Evolutionary conservation across 169 alveolate genomes (phyloP), one percentile per base, ranked within the genome.

Genomic region (Babesia bigemina): DNA sequence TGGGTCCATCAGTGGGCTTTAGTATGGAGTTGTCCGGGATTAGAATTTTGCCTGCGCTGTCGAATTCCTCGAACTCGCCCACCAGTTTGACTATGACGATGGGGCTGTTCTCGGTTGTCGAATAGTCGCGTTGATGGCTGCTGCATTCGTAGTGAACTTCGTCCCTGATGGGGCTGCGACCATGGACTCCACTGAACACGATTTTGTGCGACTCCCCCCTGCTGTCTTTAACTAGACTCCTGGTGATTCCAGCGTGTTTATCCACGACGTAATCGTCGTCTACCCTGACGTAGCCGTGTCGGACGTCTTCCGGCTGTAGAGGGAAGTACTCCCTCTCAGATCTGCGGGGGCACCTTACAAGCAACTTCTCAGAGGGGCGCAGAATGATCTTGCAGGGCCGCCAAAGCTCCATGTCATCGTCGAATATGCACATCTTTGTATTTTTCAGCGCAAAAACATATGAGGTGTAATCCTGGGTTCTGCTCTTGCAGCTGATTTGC

Each of bases 1-100:
- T 49, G 13, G 76, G 76, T 2, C 58, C 66, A 29, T 29, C 63
- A 0, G 33, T 7, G 4, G 76, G 76, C 16, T 33, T 36, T 55
- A 67, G n/a, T 33, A 67, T 12, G 28, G 52, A 65, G 14, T 14
- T 26, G 2, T 21, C n/a, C 0, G 50, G 36, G 0, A 67, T 50
- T 16, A n/a, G 0, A 19, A 67, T 10, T 17, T 49, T 50, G 13
- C 76, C 76, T 9, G 13, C 26, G 4, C 11, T 11, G 39, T 67
- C 66, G 11, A 48, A 12, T 0, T 67, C 66, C 45, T 67, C 76
- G 39, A 52, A 67, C 22, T 67, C 19, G 14, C 76, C 76, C 16
- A 67, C 76, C 55, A 67, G 45, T 53, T 67, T 67, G 56, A 67
- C 26, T 28, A 67, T 67, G 14, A 67, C 65, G 53, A 55, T 67